Evolutionary conservation across 352 stramenopile species (phyloP).

Genomic region (Globisporangium recalcitrans): DNA sequence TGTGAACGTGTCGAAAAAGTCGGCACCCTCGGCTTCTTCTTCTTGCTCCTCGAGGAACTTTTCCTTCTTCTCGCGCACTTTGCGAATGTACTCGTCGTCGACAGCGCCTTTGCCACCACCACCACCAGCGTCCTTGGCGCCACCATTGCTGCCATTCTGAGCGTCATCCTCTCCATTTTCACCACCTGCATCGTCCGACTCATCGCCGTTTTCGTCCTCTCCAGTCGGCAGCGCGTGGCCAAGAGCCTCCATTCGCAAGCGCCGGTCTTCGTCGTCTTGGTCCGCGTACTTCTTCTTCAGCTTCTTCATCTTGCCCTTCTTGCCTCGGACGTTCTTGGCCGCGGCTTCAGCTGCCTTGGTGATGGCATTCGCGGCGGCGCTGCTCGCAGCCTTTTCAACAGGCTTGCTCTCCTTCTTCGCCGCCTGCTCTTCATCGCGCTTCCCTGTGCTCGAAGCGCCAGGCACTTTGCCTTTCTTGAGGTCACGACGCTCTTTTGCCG

Average conservation of each 20-base stretch:
- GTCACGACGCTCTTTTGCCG: constrained; percentile 72
- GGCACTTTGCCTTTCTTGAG: constrained; percentile 62
- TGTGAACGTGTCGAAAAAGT: constrained; percentile 86
- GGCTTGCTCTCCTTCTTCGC: constrained; percentile 16
- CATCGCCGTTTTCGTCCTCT: constrained; percentile 19
- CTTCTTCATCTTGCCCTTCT: constrained; percentile 93
- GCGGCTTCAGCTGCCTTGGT: constrained; percentile 11
- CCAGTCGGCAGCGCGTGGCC: constrained; percentile 42
- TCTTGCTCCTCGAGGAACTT: constrained; percentile 82
- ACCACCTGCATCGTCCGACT: constrained; percentile 17
- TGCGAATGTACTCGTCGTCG: constrained; percentile 59
- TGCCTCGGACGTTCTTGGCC: constrained; percentile 76
- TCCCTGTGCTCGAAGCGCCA: neutral
- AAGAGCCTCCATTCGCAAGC: constrained; percentile 90
- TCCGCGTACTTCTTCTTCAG: constrained; percentile 95
- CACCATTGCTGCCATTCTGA: constrained; percentile 1
- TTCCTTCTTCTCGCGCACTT: constrained; percentile 79
- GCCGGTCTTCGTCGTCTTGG: constrained; percentile 94
- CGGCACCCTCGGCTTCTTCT: constrained; percentile 63
- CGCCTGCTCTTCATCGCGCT: neutral
- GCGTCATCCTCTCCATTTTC: neutral
- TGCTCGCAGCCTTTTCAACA: constrained; percentile 23
- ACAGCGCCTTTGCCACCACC: constrained; percentile 17
- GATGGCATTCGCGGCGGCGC: neutral
- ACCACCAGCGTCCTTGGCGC: constrained; percentile 15